These are phyloP conservation scores for Arabidopsis thaliana DNA, from an alignment of 345 rosid genomes.

Conservation along the genomic window TAIR10.1 NC_003070.9:4338001-4338500, in stretches of 20 bases:
- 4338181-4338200: conserved; percentile 36
- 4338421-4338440: background rate
- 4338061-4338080: conserved; percentile 45
- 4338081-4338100: conserved; percentile 44
- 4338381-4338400: conserved; percentile 1
- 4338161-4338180: background rate
- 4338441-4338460: background rate
- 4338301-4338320: conserved; percentile 37
- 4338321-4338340: conserved; percentile 26
- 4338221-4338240: conserved; percentile 2
- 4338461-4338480: background rate
- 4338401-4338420: background rate
- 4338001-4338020: conserved; percentile 15
- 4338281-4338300: conserved; percentile 37
- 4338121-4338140: background rate
- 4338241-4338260: conserved; percentile 29
- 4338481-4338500: background rate
- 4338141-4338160: background rate
- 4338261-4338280: conserved; percentile 29
- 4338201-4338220: background rate
- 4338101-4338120: conserved; percentile 14
- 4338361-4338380: background rate
- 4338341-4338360: conserved; percentile 28
- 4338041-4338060: conserved; percentile 48
- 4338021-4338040: conserved; percentile 26